Evolutionary conservation across 192 early-diverging fungal species (phyloP), one percentile per base, ranked within the genome.

Genomic region (Coemansia sp.): DNA sequence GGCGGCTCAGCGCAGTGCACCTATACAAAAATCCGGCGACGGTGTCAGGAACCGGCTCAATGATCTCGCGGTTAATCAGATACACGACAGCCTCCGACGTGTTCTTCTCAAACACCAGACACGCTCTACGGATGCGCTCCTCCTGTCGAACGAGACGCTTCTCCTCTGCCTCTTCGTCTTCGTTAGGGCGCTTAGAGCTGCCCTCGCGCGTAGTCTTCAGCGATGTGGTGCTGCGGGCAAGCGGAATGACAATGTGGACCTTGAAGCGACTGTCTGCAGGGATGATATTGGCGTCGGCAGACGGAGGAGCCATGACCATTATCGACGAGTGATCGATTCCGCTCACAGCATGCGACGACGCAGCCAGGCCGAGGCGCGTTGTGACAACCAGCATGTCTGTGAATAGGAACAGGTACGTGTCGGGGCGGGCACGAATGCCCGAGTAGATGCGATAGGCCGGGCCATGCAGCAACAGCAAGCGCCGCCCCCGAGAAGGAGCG

Each of bases 351-450:
- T 42, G 16, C 14, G 39, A 16, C 10, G 39, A 23, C 21, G 46
- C n/a, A 11, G 21, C 6, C 46, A 50, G 23, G 21, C 23, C 46
- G 23, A 55, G 28, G 24, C 66, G 71, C 42, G 72, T 67, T 4
- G 83, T 70, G 24, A 80, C 77, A 3, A 84, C 75, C 53, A 84
- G 66, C 39, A 81, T 13, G 59, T 84, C 83, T 23, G 56, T 70
- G 45, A 84, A 77, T 62, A 84, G 67, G 33, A 84, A 77, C 53
- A 84, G 66, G 34, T 84, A 81, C 21, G 77, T 81, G 65, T 81
- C 74, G 3, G 75, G 53, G 45, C 72, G 77, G 24, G 75, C 72
- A 45, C 58, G 65, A 10, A 74, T 62, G 3, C 68, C 72, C 39
- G 80, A 70, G 43, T 70, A 73, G 31, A 84, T 81, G 18, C 62